phyloP scores from a whole-genome alignment of 2,329 filamentous ascomycete genomes.

The Teratosphaeria viscida region DNA sequence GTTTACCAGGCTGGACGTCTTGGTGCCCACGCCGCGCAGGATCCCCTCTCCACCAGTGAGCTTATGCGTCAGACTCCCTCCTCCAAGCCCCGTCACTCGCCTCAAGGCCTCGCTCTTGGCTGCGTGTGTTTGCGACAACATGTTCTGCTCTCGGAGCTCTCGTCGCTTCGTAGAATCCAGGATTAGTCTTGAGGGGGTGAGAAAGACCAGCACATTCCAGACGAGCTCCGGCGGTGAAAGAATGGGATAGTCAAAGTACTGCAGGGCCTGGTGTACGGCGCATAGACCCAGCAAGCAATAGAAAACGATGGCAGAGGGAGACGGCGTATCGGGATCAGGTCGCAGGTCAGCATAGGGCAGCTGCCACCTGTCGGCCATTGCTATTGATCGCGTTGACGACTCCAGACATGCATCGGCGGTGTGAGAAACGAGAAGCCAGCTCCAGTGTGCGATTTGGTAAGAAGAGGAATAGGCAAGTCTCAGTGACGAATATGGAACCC shows the following conservation, averaged over 20 bases:
- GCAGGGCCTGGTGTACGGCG: constrained; percentile 21
- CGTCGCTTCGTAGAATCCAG: constrained; percentile 41
- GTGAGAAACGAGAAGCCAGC: background rate
- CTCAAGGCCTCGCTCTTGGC: constrained; percentile 29
- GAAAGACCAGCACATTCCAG: constrained; percentile 51
- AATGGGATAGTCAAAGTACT: constrained; percentile 21
- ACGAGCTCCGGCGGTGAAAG: constrained; percentile 39
- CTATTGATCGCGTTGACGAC: background rate
- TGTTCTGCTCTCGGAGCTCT: constrained; percentile 18
- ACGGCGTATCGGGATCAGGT: background rate
- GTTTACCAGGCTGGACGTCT: constrained; percentile 8
- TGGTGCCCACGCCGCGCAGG: constrained; percentile 16
- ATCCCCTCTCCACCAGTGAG: constrained; percentile 26
- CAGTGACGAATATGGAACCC: background rate
- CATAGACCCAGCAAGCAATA: constrained; percentile 20
- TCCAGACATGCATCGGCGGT: background rate
- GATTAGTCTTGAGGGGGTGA: constrained; percentile 48
- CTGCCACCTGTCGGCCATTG: constrained; percentile 15
- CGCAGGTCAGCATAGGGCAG: constrained; percentile 8
- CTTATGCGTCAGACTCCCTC: constrained; percentile 27
- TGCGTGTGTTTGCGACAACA: constrained; percentile 24
- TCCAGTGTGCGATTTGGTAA: background rate
- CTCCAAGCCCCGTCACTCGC: constrained; percentile 29
- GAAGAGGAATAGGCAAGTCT: background rate
- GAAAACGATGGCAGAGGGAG: constrained; percentile 10